A percentile compares a stretch with the other conserved stretches of the same genome.
These are phyloP conservation scores for Thielaviopsis punctulata DNA, from an alignment of 2,329 filamentous ascomycete genomes.

Conservation along the genomic window DNA sequence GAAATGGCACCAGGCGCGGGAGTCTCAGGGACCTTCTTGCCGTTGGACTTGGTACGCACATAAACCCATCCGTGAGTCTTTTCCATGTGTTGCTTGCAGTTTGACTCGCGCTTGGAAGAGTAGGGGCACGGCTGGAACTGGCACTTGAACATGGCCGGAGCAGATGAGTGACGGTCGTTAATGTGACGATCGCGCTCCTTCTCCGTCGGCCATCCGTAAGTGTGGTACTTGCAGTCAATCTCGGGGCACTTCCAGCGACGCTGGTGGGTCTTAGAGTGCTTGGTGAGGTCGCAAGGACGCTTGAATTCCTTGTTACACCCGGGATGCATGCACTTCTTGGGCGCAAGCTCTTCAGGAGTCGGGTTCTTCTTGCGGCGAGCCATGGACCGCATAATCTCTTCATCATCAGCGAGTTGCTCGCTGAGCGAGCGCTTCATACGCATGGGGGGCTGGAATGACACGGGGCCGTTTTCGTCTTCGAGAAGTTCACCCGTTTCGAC, in stretches of 20 bases:
- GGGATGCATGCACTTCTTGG: conserved; percentile 56
- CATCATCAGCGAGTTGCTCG: conserved; percentile 58
- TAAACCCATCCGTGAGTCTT: conserved; percentile 89
- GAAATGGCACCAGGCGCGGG: background rate
- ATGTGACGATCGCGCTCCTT: conserved; percentile 93
- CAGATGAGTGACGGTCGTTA: conserved; percentile 83
- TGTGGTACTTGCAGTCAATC: conserved; percentile 71
- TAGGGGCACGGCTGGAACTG: conserved; percentile 72
- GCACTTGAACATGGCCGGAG: conserved; percentile 71
- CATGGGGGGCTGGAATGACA: conserved; percentile 26
- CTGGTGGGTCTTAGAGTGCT: conserved; percentile 95
- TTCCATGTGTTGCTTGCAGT: conserved; percentile 98
- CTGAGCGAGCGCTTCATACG: conserved; percentile 50
- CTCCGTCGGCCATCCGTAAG: conserved; percentile 87
- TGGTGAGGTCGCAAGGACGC: conserved; percentile 89
- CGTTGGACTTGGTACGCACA: conserved; percentile 80
- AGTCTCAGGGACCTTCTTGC: conserved; percentile 33
- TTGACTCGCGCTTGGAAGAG: conserved; percentile 87
- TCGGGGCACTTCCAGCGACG: conserved; percentile 88
- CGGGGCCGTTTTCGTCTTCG: conserved; percentile 25
- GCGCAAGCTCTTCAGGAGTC: conserved; percentile 64
- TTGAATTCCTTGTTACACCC: conserved; percentile 87
- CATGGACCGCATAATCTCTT: conserved; percentile 79
- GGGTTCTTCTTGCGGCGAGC: conserved; percentile 89
- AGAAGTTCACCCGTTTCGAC: conserved; percentile 53